These are phyloP conservation scores for Pleurotus giganteus DNA, from an alignment of 768 basidiomycete species.

Conservation along the genomic window DNA sequence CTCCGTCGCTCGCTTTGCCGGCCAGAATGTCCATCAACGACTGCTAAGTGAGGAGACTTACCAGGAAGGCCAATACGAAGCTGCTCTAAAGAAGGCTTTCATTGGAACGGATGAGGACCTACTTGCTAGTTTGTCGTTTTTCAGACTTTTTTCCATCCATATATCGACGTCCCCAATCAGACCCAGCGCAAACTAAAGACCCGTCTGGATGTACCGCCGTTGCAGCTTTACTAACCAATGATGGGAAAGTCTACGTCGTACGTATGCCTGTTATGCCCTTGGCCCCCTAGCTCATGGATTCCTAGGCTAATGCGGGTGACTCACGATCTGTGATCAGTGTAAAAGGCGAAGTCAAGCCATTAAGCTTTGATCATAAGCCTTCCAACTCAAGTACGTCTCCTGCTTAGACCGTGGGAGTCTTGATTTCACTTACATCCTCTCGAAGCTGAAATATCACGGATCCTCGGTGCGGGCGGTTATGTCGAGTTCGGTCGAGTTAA, in stretches of 20 bases:
- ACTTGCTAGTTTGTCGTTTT: slow-evolving; percentile 59
- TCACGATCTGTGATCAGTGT: slow-evolving; percentile 86
- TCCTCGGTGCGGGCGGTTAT: slow-evolving; percentile 89
- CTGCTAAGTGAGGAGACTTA: slow-evolving; percentile 73
- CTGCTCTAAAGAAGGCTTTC: slow-evolving; percentile 85
- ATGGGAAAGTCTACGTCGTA: slow-evolving; percentile 80
- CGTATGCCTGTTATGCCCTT: slow-evolving; percentile 24
- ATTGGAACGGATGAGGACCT: slow-evolving; percentile 95
- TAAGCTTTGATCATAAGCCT: slow-evolving; percentile 97
- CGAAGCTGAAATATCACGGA: slow-evolving; percentile 80
- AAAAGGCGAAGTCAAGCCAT: slow-evolving; percentile 81
- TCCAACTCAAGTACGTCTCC: slow-evolving; percentile 67
- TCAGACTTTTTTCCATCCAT: slow-evolving; percentile 5
- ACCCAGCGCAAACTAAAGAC: slow-evolving; percentile 84
- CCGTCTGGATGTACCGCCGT: slow-evolving; percentile 97
- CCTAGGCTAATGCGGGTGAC: slow-evolving; percentile 96
- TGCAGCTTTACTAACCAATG: slow-evolving; percentile 76
- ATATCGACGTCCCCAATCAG: slow-evolving; percentile 36
- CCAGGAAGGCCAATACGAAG: slow-evolving; percentile 63
- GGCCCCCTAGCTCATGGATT: slow-evolving; percentile 12
- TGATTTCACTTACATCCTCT: slow-evolving; percentile 4
- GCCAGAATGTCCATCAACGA: slow-evolving; percentile 78
- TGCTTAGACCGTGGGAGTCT: neutral
- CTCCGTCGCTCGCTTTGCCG: slow-evolving; percentile 84
- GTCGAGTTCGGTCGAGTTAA: slow-evolving; percentile 97